These are phyloP conservation scores for Pleurotus pulmonarius DNA, from an alignment of 768 basidiomycete species.

Conservation along the genomic window DNA sequence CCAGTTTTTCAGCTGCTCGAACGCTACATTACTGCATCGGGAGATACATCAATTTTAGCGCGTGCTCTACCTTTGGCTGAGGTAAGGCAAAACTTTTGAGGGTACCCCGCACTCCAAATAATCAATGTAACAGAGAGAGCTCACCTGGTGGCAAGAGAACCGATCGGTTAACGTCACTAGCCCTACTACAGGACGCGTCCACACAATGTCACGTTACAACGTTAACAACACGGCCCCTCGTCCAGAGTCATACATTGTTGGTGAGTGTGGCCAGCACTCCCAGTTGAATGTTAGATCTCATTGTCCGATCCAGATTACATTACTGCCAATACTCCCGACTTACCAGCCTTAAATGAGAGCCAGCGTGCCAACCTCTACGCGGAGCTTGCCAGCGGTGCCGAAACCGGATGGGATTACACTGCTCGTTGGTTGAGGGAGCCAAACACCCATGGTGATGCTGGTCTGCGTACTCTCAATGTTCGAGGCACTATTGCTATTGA, in stretches of 20 bases:
- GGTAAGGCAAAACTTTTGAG: constrained; percentile 29
- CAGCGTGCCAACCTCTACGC: constrained; percentile 69
- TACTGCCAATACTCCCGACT: constrained; percentile 66
- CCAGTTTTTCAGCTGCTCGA: constrained; percentile 65
- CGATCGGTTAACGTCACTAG: constrained; percentile 65
- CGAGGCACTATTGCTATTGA: constrained; percentile 68
- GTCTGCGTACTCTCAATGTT: constrained; percentile 70
- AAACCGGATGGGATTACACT: constrained; percentile 69
- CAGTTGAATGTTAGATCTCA: constrained; percentile 1
- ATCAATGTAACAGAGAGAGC: constrained; percentile 52
- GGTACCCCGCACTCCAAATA: not conserved
- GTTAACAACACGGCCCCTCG: constrained; percentile 85
- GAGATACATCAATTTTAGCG: constrained; percentile 69
- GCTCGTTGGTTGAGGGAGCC: constrained; percentile 43
- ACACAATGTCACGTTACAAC: constrained; percentile 66
- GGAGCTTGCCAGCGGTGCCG: constrained; percentile 86
- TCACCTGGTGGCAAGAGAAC: constrained; percentile 79
- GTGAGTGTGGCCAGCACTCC: constrained; percentile 26
- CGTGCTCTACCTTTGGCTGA: constrained; percentile 86
- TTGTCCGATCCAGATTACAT: constrained; percentile 55
- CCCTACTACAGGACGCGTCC: constrained; percentile 64
- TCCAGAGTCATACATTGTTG: constrained; percentile 76
- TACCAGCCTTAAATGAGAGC: constrained; percentile 53
- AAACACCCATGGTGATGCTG: constrained; percentile 38
- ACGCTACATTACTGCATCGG: constrained; percentile 72